These are phyloP conservation scores for Silene latifolia DNA, from an alignment of 148 eudicot genomes.

Conservation along the genomic window DNA sequence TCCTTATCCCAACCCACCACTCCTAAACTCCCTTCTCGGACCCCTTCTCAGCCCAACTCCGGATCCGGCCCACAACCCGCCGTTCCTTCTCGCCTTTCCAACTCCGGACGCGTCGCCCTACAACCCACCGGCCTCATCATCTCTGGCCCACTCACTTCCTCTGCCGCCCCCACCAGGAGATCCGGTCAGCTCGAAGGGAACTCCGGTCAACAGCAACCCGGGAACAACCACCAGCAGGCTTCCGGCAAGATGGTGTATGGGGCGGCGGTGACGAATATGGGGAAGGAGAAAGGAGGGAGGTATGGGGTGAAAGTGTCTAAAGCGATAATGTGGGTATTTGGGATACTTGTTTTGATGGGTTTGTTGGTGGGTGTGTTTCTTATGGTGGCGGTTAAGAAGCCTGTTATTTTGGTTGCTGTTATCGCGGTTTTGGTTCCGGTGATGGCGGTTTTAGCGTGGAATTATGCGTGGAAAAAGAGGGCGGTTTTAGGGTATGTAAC, in stretches of 20 bases:
- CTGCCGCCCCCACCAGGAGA: constrained; percentile 19
- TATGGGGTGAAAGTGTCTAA: constrained; percentile 61
- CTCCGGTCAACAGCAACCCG: constrained; percentile 21
- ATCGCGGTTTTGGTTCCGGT: constrained; percentile 52
- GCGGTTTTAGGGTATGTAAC: constrained; percentile 61
- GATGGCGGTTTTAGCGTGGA: constrained; percentile 48
- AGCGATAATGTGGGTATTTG: constrained; percentile 69
- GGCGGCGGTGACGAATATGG: constrained; percentile 61
- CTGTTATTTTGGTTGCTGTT: constrained; percentile 52
- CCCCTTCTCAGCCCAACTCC: neutral
- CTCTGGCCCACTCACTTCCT: constrained; percentile 60
- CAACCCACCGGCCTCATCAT: constrained; percentile 83
- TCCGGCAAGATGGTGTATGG: constrained; percentile 54
- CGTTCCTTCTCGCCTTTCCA: neutral
- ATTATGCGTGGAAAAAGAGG: constrained; percentile 58
- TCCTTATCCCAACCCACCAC: constrained; percentile 30
- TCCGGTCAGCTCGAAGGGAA: constrained; percentile 43
- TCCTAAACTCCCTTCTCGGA: neutral
- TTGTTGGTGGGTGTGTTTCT: constrained; percentile 67
- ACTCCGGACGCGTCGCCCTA: constrained; percentile 18
- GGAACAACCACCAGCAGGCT: constrained; percentile 27
- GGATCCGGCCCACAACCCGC: neutral
- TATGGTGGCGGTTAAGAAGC: constrained; percentile 69
- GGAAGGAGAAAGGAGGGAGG: constrained; percentile 43
- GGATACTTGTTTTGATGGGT: constrained; percentile 69